A percentile compares a stretch with the other conserved stretches of the same genome.
Evolutionary conservation across 148 eudicot genomes (phyloP).

Genomic region (Rhododendron simsii): DNA sequence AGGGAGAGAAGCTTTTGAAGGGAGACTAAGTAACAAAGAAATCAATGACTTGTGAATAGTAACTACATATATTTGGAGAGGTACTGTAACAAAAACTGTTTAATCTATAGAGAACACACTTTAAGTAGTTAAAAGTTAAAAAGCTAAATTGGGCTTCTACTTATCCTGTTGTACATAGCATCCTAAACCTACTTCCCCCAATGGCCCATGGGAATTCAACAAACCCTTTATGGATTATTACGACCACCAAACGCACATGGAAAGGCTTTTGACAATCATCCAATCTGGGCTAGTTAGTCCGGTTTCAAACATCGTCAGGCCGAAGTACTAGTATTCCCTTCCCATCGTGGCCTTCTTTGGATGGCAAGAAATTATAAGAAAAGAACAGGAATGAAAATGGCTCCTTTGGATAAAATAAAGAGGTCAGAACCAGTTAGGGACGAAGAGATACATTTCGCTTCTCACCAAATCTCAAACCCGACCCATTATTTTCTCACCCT

Average conservation of each 20-base stretch:
- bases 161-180: not conserved
- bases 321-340: not conserved
- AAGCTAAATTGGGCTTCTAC: not conserved
- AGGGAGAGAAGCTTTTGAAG: not conserved
- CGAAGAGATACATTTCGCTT: not conserved
- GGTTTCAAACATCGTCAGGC: not conserved
- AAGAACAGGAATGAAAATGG: not conserved
- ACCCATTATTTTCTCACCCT: not conserved
- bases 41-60: not conserved
- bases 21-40: not conserved
- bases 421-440: not conserved
- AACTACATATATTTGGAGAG: not conserved
- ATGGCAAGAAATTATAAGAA: not conserved
- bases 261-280: not conserved
- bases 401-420: not conserved
- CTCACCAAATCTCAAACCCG: not conserved
- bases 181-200: not conserved
- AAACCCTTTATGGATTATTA: not conserved
- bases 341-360: not conserved
- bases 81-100: not conserved
- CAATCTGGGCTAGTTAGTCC: not conserved
- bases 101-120: not conserved
- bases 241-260: not conserved
- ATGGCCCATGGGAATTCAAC: not conserved
- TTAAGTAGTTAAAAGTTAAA: not conserved